phyloP scores from a whole-genome alignment of 1,284 basidiomycete species.

The Meira nashicola region DNA sequence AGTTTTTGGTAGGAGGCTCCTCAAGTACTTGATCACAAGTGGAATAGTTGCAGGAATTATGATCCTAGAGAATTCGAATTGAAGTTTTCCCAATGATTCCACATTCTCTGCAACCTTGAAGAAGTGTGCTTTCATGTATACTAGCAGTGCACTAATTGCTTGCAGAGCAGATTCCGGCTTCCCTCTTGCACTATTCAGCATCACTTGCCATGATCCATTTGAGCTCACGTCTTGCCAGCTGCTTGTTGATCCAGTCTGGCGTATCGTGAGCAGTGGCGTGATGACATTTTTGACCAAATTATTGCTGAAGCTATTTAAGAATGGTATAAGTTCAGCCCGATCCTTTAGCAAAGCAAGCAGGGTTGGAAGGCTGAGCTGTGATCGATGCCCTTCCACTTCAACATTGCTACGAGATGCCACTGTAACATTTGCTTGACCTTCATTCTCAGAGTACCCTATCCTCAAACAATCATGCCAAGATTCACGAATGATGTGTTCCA shows the following conservation, averaged over 20 bases:
- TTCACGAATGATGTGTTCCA: not conserved
- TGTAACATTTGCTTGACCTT: too few species aligned
- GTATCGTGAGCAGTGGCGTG: not conserved
- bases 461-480: too few species aligned
- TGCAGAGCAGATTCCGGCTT: not conserved
- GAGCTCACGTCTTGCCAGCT: not conserved
- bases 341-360: not conserved
- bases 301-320: not conserved
- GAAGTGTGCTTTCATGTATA: not conserved
- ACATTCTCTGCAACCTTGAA: not conserved
- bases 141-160: not conserved
- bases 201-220: not conserved
- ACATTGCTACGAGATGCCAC: too few species aligned
- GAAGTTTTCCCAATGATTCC: too few species aligned
- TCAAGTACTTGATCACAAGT: not conserved
- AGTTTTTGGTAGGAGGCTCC: not conserved
- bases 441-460: too few species aligned
- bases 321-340: not conserved
- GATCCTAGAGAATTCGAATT: conserved; percentile 3
- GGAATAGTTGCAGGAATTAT: not conserved
- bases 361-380: too few species aligned
- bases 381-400: too few species aligned
- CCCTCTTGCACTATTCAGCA: not conserved
- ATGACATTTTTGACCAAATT: not conserved
- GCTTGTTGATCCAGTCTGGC: not conserved